Evolutionary conservation across 306 rosid species (phyloP), one percentile per base, ranked within the genome.

Genomic region (Vigna nakashimae): DNA sequence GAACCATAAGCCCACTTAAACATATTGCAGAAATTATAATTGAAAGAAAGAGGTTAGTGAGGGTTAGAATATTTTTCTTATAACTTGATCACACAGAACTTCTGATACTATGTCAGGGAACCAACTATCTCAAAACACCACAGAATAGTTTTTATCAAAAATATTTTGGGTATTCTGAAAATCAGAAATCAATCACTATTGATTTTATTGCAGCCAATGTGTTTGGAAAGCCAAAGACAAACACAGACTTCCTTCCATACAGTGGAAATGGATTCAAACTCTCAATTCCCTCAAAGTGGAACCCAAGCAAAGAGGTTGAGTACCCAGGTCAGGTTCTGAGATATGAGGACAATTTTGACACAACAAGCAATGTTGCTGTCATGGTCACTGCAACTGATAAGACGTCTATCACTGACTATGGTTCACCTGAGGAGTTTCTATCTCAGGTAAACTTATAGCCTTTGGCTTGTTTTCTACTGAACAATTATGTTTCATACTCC

Each of bases 321-420:
- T 94, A 5, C 87, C 98, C 98, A 0, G 98, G 97, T 13, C 93
- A 88, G 84, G 97, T 94, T 82, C 96, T 94, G 30, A 86, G 98
- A 81, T 94, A 86, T 9, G 98, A 94, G 85, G 97, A 94, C 70
- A 94, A 94, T 86, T 89, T 89, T 34, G 97, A 94, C 75, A 0
- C 87, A 72, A 94, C 81, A 86, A 92, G 84, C 92, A 84, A 90
- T 71, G 72, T 94, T 53, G 1, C 87, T 16, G 98, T 94, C 77
- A 81, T 71, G 1, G 74, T 94, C 82, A 88, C 79, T 69, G 55
- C 90, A 28, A 90, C 95, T 43, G 98, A 94, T 52, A 94, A 94
- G 90, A 92, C 89, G 71, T 79, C 94, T 68, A 92, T 94, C 91
- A 87, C 93, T 20, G 98, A 94, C 74, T 94, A 69, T 48, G 98